Conservation (phyloP, 179 eudicot genomes). For the Heliamphora pulchella region DNA sequence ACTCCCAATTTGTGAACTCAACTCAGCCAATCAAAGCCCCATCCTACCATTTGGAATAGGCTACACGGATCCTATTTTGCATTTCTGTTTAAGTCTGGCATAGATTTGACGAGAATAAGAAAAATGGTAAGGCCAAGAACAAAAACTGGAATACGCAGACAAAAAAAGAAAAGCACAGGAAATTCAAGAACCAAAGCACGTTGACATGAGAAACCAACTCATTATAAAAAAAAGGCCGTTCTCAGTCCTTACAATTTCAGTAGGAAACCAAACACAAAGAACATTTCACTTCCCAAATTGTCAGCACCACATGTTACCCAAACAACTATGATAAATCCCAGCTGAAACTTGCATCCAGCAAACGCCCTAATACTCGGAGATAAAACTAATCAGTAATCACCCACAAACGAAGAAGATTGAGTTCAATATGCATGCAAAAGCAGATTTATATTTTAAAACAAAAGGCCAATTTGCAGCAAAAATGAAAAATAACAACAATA, state of each 20-base stretch:
- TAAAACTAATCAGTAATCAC: not conserved
- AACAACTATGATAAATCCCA: not conserved
- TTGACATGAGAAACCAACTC: not conserved
- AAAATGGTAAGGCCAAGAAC: not conserved
- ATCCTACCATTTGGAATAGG: not conserved
- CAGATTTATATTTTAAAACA: not conserved
- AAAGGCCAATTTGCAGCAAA: not conserved
- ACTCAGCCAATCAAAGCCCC: slow-evolving; percentile 1
- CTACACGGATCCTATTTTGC: not conserved
- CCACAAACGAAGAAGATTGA: not conserved
- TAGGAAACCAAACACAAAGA: not conserved
- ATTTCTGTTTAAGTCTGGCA: not conserved
- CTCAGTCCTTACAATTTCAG: not conserved
- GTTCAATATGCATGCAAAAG: not conserved
- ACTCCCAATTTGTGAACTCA: not conserved
- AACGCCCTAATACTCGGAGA: not conserved
- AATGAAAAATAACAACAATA: not conserved
- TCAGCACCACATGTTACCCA: not conserved
- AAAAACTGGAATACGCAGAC: not conserved
- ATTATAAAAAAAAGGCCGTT: not conserved
- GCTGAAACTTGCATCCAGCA: not conserved
- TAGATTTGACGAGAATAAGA: not conserved
- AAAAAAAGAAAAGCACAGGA: not conserved
- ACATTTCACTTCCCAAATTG: not conserved
- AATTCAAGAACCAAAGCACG: slow-evolving; percentile 6